Base-by-base conservation (phyloP, 257 asterid genomes). In the Plantago ovata region DNA sequence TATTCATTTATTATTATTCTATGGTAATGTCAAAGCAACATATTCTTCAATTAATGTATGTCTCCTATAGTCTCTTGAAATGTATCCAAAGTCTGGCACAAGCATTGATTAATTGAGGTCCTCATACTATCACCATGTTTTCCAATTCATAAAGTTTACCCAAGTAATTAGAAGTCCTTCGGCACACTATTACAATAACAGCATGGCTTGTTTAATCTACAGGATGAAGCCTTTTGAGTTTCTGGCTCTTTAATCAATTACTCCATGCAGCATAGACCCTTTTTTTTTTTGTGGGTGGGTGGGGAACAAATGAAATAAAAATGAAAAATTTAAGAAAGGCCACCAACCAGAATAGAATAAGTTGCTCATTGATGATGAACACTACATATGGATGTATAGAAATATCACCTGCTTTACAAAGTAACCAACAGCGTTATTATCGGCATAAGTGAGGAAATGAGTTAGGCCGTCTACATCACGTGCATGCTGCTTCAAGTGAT, bases 361-460 rank as follows among this genome's bases (percentile, higher is more conserved):
- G 36, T 32, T 48, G 13, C 53, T 48, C 13, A 18, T 20, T 4
- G 18, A 21, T 15, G 19, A 10, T 28, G 36, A 8, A 28, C 7
- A 28, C 4, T 0, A 3, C 36, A 28, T 28, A 28, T 28, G 36
- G 36, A 28, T 28, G 36, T 28, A 28, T 1, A 7, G 15, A 38
- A 53, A 15, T 13, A 74, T 60, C 66, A 85, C 98, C 96, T 93
- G 99, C 76, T 93, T 93, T 79, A 72, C 92, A 78, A 93, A 93
- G 83, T 93, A 93, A 67, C 99, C 99, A 65, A 93, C 99, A 41
- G 99, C 99, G 69, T 93, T 89, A 73, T 93, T 93, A 79, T 93
- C 99, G 63, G 99, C 97, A 78, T 89, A 93, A 3, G 99, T 93
- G 73, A 93, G 92, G 70, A 93, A 93, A 72, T 93, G 99, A 47